Evolutionary conservation across 2,329 filamentous ascomycete genomes (phyloP).

Genomic region (Leptographium procerum): DNA sequence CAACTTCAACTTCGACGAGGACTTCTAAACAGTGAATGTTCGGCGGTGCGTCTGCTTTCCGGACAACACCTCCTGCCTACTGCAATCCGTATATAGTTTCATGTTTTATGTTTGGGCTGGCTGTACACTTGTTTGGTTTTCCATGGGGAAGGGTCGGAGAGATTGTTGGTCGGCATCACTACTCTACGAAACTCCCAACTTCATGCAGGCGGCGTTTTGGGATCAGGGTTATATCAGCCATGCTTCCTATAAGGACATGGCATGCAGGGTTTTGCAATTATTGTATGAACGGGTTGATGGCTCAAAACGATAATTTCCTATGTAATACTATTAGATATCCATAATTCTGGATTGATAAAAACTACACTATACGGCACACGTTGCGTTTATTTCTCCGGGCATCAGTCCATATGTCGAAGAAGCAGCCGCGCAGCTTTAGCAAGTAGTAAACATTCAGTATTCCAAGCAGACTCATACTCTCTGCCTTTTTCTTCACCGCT

Average conservation of each 20-base stretch:
- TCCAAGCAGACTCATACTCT: too few relatives aligned
- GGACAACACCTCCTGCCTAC: neutral
- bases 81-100: neutral
- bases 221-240: constrained; percentile 5
- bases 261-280: neutral
- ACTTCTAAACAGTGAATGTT: constrained; percentile 58
- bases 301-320: constrained; percentile 8
- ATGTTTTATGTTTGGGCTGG: neutral
- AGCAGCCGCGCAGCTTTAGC: neutral
- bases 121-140: neutral
- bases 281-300: constrained; percentile 2
- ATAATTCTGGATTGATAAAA: neutral
- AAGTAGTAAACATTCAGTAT: neutral
- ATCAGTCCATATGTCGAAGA: neutral
- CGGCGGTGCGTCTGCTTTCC: neutral
- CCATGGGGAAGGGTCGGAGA: neutral
- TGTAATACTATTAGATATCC: constrained; percentile 8
- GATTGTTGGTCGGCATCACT: constrained; percentile 3
- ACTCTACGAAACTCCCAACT: constrained; percentile 8
- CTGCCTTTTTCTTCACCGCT: constrained; percentile 34
- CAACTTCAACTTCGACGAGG: constrained; percentile 89
- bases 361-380: neutral
- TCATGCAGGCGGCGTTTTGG: constrained; percentile 7
- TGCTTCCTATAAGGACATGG: constrained; percentile 2
- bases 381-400: neutral